Percentiles rank a stretch among this genome's conserved stretches.
Evolutionary conservation across 139 green algal species (phyloP).

Genomic region (Edaphochlamys debaryana): DNA sequence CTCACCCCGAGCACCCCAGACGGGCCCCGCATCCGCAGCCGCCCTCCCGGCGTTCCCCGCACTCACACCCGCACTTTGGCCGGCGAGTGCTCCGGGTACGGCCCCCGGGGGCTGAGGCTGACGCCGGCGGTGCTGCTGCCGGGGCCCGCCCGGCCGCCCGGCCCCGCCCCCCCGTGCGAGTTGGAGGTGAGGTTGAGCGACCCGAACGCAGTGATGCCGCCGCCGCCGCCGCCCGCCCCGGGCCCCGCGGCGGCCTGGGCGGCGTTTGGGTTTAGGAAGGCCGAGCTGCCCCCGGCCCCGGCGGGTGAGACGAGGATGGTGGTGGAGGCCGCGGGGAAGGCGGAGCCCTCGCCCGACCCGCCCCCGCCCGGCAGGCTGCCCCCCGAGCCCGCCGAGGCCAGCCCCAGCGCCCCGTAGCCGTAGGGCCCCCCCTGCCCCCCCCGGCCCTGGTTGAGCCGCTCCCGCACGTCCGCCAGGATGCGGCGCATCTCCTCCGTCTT

Average conservation of each 20-base stretch:
- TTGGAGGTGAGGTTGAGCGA: not conserved
- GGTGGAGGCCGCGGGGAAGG: conserved; percentile 16
- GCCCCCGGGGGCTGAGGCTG: not conserved
- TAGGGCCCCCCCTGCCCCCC: too few relatives aligned
- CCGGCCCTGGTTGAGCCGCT: conserved; percentile 38
- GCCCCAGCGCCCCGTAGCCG: not conserved
- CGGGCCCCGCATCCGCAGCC: too few relatives aligned
- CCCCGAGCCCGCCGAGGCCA: not conserved
- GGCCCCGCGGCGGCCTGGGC: not conserved
- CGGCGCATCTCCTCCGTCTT: conserved; percentile 48
- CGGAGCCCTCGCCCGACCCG: not conserved
- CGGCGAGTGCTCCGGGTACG: not conserved
- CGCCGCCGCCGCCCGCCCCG: not conserved
- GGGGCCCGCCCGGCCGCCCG: not conserved
- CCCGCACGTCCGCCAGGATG: conserved; percentile 41
- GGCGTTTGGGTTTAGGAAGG: conserved; percentile 4
- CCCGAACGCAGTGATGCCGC: not conserved
- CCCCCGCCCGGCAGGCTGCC: too few relatives aligned
- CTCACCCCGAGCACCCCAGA: too few relatives aligned
- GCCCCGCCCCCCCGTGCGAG: not conserved
- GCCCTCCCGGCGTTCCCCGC: too few relatives aligned
- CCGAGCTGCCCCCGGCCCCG: not conserved
- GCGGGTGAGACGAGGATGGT: not conserved
- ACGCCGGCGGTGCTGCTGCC: conserved; percentile 26
- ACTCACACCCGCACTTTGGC: conserved; percentile 40